Evolutionary conservation across 1,284 basidiomycete species (phyloP).

Genomic region (Jaminaea rosea): DNA sequence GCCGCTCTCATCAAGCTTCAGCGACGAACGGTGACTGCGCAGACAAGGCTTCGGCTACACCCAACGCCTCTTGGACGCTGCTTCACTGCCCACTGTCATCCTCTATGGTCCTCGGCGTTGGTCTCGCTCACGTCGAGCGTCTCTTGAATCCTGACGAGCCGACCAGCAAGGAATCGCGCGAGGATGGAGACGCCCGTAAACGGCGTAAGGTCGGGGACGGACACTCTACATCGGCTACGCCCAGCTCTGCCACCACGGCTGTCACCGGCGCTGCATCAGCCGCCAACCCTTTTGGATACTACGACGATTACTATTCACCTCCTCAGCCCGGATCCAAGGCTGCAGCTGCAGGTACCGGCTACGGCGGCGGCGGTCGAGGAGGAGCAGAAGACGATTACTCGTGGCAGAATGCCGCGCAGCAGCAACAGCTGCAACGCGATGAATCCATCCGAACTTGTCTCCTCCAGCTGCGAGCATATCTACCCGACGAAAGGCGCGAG

Average conservation of each 20-base stretch:
- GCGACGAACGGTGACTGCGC: neutral
- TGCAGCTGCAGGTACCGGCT: neutral
- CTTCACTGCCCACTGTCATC: slow-evolving; percentile 8
- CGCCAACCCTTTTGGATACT: too few species aligned
- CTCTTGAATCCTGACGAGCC: slow-evolving; percentile 1
- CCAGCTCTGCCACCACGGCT: too few species aligned
- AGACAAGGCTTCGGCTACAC: neutral
- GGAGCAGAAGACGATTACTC: neutral
- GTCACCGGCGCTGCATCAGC: neutral
- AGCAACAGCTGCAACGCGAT: slow-evolving; percentile 5
- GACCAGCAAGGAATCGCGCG: neutral
- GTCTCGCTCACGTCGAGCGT: slow-evolving; percentile 11
- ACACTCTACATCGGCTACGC: neutral
- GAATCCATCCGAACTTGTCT: neutral
- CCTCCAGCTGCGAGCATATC: neutral
- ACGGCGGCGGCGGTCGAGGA: neutral
- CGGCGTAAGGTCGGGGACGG: too few species aligned
- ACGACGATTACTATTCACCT: too few species aligned
- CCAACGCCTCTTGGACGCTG: neutral
- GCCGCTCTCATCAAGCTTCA: neutral
- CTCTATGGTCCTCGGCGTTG: slow-evolving; percentile 8
- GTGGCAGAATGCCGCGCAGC: slow-evolving; percentile 1
- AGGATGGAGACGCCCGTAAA: too few species aligned
- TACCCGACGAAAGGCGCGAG: neutral
- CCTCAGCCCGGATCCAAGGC: neutral